Evolutionary conservation across 2,329 filamentous ascomycete species (phyloP).

Genomic region (Beauveria sp.): DNA sequence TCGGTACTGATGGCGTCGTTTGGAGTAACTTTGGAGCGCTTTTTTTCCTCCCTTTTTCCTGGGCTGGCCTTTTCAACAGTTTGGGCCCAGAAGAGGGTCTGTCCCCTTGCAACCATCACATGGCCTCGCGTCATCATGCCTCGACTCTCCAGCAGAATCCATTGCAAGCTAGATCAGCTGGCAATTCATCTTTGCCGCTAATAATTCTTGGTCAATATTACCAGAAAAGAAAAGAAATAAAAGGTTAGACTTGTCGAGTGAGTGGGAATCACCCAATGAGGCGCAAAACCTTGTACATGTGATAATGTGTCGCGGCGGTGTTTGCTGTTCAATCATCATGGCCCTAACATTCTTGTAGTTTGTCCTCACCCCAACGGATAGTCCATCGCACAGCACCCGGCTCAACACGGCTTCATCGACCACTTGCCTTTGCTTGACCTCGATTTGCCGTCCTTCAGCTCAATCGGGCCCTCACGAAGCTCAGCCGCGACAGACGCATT

Average conservation of each 20-base stretch:
- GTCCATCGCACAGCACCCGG: too few species aligned
- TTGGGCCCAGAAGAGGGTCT: too few species aligned
- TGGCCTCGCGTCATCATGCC: background rate
- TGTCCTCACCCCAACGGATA: background rate
- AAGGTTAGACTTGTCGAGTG: background rate
- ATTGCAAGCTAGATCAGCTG: background rate
- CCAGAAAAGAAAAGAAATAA: too few species aligned
- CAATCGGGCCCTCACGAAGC: too few species aligned
- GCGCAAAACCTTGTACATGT: background rate
- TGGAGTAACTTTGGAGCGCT: too few species aligned
- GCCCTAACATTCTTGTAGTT: background rate
- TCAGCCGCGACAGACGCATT: too few species aligned
- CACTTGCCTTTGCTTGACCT: too few species aligned
- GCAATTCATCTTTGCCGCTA: background rate
- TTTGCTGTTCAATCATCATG: background rate
- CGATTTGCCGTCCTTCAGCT: too few species aligned
- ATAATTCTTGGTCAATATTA: background rate
- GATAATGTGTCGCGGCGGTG: background rate
- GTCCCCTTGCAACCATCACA: too few species aligned
- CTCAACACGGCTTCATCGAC: too few species aligned
- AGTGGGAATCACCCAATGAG: background rate
- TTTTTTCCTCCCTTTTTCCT: too few species aligned
- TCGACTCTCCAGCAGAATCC: background rate
- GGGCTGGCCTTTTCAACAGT: background rate
- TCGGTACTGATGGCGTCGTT: too few species aligned